Evolutionary conservation across 2,329 filamentous ascomycete species (phyloP), one percentile per base, ranked within the genome.

Genomic region (Talaromyces verruculosus): DNA sequence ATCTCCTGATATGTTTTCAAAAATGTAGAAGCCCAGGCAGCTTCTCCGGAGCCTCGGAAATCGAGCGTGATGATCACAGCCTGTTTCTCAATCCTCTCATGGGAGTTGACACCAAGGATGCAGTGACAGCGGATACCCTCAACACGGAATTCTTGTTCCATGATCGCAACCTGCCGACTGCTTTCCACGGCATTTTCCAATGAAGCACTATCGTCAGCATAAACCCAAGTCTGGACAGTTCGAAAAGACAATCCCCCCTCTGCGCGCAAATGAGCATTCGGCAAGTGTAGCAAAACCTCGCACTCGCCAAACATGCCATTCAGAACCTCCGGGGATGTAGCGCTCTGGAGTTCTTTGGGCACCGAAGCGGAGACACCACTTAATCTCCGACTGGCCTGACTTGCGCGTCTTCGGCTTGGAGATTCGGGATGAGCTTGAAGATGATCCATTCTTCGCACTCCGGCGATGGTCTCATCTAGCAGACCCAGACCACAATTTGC

Each of bases 41-140:
- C 66, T 65, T 76, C 72, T 19, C 74, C 75, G 19, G 74, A 72
- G 3, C 74, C 76, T 62, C 71, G 70, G 62, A 80, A 78, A 41
- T 70, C 75, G 71, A 79, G 73, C 37, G 78, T 75, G 57, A 82
- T 69, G 67, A 81, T 76, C 8, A 85, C 80, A 30, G 76, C 77
- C 70, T 85, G 83, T 68, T 83, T 83, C 72, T 84, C 80, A 19
- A 82, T 70, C 22, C 83, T 76, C 72, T 85, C 83, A 67, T 84
- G 83, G 1, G 79, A 76, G 66, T 85, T 84, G n/a, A 85, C 81
- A 1, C 83, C 83, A 65, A 85, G 76, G 35, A 85, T 80, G 70
- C 80, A 82, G 57, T 78, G 74, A 68, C 79, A 80, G 28, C 79
- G 74, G 59, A 83, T 78, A 1, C 77, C 76, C 43, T 80, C 77